Conservation (phyloP, 192 early-diverging fungal genomes). For the Kickxella alabastrina region DNA sequence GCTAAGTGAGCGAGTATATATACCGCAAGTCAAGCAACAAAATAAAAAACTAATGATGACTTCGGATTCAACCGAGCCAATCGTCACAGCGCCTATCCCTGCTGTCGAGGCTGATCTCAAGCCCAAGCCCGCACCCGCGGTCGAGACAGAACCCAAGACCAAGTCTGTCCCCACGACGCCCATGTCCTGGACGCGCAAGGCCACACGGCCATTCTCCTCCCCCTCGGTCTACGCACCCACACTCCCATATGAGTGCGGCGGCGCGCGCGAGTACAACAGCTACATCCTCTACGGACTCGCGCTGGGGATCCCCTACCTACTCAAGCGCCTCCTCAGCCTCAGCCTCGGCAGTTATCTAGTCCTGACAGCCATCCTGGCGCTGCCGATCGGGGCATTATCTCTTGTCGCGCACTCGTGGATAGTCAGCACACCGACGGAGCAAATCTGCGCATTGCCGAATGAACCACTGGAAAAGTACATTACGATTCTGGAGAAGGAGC, state of each 20-base stretch:
- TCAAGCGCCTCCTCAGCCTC: conserved; percentile 64
- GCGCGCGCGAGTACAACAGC: conserved; percentile 79
- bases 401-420: conserved; percentile 66
- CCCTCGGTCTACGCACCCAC: conserved; percentile 38
- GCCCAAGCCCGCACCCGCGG: conserved; percentile 4
- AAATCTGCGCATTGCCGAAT: conserved; percentile 73
- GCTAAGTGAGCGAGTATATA: not conserved
- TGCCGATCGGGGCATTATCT: conserved; percentile 71
- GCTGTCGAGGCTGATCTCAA: conserved; percentile 3
- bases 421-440: conserved; percentile 55
- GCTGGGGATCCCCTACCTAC: conserved; percentile 59
- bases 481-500: conserved; percentile 75
- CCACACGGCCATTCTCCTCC: conserved; percentile 29
- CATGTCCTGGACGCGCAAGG: conserved; percentile 13
- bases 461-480: conserved; percentile 84
- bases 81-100: not conserved
- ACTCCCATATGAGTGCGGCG: conserved; percentile 78
- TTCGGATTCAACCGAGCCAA: not conserved
- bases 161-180: conserved; percentile 1
- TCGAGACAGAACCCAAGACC: too few species aligned
- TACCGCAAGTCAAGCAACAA: not conserved
- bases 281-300: conserved; percentile 60
- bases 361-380: conserved; percentile 57
- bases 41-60: not conserved
- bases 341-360: conserved; percentile 59